These are phyloP conservation scores for Proliferodiscus dingleyae DNA, from an alignment of 2,329 filamentous ascomycete genomes.

Conservation along the genomic window DNA sequence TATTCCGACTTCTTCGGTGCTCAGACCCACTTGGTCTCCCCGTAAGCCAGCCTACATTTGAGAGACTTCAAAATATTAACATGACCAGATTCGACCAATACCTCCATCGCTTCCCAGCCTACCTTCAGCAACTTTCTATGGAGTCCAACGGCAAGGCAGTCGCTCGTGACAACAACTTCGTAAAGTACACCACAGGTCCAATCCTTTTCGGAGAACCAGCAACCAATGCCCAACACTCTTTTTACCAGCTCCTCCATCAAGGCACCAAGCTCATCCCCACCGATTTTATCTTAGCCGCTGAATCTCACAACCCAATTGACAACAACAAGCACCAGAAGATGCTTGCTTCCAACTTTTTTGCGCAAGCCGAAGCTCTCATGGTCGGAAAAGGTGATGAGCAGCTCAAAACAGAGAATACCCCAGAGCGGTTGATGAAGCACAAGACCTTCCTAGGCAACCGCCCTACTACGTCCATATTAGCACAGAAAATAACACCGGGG, in stretches of 20 bases:
- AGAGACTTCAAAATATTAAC: conserved; percentile 11
- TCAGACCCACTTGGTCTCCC: conserved; percentile 94
- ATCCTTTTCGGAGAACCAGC: conserved; percentile 97
- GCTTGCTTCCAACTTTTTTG: conserved; percentile 88
- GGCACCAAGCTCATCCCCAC: conserved; percentile 98
- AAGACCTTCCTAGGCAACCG: conserved; percentile 99
- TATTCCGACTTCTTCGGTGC: conserved; percentile 99
- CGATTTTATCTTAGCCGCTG: conserved; percentile 93
- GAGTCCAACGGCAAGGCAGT: conserved; percentile 99
- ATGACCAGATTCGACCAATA: conserved; percentile 95
- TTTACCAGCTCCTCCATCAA: conserved; percentile 99
- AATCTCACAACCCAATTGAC: conserved; percentile 94
- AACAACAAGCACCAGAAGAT: conserved; percentile 94
- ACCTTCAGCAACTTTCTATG: conserved; percentile 98
- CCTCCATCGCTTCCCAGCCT: conserved; percentile 96
- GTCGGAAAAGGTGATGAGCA: conserved; percentile 81
- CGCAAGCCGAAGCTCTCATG: conserved; percentile 85
- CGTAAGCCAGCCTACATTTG: conserved; percentile 51
- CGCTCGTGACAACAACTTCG: conserved; percentile 79
- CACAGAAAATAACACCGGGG: conserved; percentile 86
- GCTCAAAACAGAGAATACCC: conserved; percentile 69
- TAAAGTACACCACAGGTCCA: conserved; percentile 95
- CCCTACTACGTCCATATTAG: conserved; percentile 89
- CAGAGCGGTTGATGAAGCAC: conserved; percentile 81
- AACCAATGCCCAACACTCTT: conserved; percentile 99